Percentiles rank a stretch among this genome's conserved stretches.
These are phyloP conservation scores for Chenopodium berlandieri DNA, from an alignment of 148 eudicot genomes.

Conservation along the genomic window DNA sequence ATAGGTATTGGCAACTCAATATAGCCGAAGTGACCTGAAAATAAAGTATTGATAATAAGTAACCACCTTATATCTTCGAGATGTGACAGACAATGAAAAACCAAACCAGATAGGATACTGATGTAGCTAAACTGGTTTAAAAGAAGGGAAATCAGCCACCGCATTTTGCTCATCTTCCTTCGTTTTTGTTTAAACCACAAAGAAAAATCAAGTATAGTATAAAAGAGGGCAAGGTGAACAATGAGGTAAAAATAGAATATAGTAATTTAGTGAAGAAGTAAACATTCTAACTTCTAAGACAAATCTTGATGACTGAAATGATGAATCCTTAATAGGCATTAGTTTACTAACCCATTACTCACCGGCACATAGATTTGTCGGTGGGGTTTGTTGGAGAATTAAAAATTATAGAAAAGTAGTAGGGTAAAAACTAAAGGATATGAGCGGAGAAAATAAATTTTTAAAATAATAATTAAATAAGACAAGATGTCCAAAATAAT, in stretches of 20 bases:
- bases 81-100: not conserved
- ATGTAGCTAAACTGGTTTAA: no score
- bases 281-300: not conserved
- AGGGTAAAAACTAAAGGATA: no score
- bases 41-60: constrained; percentile 14
- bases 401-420: no score
- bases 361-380: no score
- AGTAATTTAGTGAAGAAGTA: not conserved
- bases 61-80: not conserved
- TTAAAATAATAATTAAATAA: no score
- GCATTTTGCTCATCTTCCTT: no score
- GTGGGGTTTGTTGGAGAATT: no score
- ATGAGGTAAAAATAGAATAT: not conserved
- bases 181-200: no score
- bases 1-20: constrained; percentile 73
- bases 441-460: no score
- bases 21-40: constrained; percentile 76
- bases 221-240: not conserved
- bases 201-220: not conserved
- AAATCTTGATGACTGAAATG: not conserved
- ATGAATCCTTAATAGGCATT: not conserved
- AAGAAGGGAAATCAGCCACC: no score
- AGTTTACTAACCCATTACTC: not conserved
- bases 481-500: no score
- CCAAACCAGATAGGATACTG: no score